A percentile compares a stretch with the other conserved stretches of the same genome.
phyloP scores from a whole-genome alignment of 2,329 filamentous ascomycete genomes.

The Ceratocystis smalleyi region DNA sequence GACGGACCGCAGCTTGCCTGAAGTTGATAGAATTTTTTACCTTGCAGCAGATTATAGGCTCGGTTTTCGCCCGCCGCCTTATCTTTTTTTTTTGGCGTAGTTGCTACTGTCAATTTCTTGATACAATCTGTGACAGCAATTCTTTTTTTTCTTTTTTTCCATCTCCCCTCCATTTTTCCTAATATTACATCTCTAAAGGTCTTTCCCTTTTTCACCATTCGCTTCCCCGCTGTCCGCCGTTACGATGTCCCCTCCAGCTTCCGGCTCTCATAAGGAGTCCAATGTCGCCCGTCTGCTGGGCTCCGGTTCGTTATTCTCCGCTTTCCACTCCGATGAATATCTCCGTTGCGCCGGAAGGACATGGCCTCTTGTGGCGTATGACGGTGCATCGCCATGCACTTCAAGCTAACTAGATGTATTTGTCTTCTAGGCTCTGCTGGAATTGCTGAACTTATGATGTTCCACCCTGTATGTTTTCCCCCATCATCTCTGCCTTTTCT shows the following conservation, averaged over 20 bases:
- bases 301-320: conserved; percentile 49
- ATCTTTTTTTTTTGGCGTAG: not conserved
- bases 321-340: not conserved
- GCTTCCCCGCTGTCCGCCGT: not conserved
- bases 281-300: conserved; percentile 75
- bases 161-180: not conserved
- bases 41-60: conserved; percentile 5
- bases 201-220: conserved; percentile 5
- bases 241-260: conserved; percentile 42
- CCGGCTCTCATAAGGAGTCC: conserved; percentile 59
- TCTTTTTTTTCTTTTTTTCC: not conserved
- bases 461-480: conserved; percentile 56
- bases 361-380: not conserved
- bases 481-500: not conserved
- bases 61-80: conserved; percentile 13
- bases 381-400: not conserved
- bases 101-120: not conserved
- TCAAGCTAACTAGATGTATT: not conserved
- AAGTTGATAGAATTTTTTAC: not conserved
- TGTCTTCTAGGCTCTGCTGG: conserved; percentile 58
- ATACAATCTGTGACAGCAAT: not conserved
- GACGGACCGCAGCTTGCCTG: not conserved
- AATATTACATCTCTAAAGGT: not conserved
- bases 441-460: conserved; percentile 83
- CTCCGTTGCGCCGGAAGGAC: not conserved